Evolutionary conservation across 1,139 yeast species (phyloP), one percentile per base, ranked within the genome.

Genomic region (Sugiyamaella xylanicola): DNA sequence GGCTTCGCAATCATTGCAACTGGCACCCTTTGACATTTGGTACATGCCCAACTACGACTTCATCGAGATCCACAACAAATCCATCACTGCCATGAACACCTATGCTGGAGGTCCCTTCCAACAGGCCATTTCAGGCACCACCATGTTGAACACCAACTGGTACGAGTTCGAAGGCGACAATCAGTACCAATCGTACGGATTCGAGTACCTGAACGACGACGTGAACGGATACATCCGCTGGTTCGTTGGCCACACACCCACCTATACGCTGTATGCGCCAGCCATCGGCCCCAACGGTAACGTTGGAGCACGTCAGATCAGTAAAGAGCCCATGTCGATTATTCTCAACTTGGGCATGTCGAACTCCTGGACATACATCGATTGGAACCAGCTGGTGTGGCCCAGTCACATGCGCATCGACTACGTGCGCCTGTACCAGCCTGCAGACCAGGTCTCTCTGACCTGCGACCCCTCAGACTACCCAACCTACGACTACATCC

Each of bases 21-120:
- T 87, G 62, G 96, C 96, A 2, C 96, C 96, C 1, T 82, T 82
- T 67, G 96, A 89, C 70, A 82, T 87, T 63, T 89, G 95, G 95
- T 87, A 86, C 69, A 77, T 79, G 67, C 95, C 95, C 2, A 91
- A 89, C 70, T 87, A 87, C 67, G 82, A 85, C 58, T 87, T 79
- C 63, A 70, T 88, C 53, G 86, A 83, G 64, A 73, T 89, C 55
- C 74, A 84, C 70, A 87, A 89, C 71, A 63, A 63, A 32, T 71
- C 85, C 0, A 75, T 83, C 35, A 85, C 95, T 1, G 72, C 81
- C 17, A 84, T 88, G 86, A 88, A 88, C 69, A 75, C 85, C 0
- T 88, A 86, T 74, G 76, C 86, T 42, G 96, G 96, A 60, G 95
- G 95, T 44, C 92, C 93, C 0, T 81, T 80, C 73, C 96, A 89